Percentiles rank a stretch among this genome's conserved stretches.
Evolutionary conservation across 768 basidiomycete genomes (phyloP).

Genomic region (Trametes cinnabarina): DNA sequence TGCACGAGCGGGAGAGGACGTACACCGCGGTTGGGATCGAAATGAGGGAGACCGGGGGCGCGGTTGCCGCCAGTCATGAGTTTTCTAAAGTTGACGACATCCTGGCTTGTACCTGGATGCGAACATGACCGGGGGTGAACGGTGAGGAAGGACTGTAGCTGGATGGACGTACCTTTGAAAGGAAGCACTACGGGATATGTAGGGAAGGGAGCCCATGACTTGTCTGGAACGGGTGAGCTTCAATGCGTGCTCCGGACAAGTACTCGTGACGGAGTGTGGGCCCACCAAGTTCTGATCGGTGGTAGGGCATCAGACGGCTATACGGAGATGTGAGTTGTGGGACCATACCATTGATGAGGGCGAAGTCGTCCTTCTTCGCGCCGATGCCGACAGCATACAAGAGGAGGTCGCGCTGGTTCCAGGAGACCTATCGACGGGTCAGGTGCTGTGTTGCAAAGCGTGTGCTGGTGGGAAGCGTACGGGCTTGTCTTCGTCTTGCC

Average conservation of each 20-base stretch:
- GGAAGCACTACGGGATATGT: conserved; percentile 81
- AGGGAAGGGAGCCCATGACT: conserved; percentile 72
- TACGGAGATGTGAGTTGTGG: background rate
- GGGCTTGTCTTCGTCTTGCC: conserved; percentile 47
- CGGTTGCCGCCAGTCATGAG: conserved; percentile 35
- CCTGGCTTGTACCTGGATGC: conserved; percentile 51
- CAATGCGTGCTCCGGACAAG: too few species aligned
- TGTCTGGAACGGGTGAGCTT: too few species aligned
- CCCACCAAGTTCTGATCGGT: conserved; percentile 29
- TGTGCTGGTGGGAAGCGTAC: conserved; percentile 37
- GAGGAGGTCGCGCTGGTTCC: conserved; percentile 83
- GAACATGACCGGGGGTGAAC: background rate
- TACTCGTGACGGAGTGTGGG: too few species aligned
- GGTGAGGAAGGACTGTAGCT: too few species aligned
- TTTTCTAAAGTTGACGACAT: conserved; percentile 68
- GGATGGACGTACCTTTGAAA: conserved; percentile 64
- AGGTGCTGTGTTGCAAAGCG: background rate
- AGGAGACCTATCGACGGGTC: conserved; percentile 54
- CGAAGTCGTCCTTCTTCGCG: conserved; percentile 70
- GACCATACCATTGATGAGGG: conserved; percentile 61
- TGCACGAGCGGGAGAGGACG: conserved; percentile 24
- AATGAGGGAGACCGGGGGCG: conserved; percentile 65
- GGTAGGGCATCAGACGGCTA: background rate
- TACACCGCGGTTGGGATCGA: conserved; percentile 71
- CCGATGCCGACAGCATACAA: conserved; percentile 81